Evolutionary conservation across 2,329 filamentous ascomycete species (phyloP), one percentile per base, ranked within the genome.

Genomic region (Colletotrichum eremochloae): DNA sequence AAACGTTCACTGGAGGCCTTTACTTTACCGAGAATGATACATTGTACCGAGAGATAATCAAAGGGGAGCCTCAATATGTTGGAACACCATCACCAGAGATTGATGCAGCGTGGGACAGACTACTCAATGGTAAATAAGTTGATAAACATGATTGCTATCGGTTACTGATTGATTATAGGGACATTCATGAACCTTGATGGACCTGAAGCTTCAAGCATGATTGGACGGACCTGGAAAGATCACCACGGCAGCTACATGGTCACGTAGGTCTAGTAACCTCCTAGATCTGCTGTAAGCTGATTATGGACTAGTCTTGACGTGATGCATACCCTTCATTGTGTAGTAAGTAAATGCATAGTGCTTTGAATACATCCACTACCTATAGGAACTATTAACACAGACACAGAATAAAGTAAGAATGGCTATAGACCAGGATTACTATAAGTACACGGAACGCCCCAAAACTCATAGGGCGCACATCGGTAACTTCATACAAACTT

Each of bases 391-490:
- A 40, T 40, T 40, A 40, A 40, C 38, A 9, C 38, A 11, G 24
- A 7, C n/a, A 5, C 12, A 58, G 56, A 58, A 58, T 14, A 58
- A 58, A 44, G 36, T 58, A 12, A 58, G 56, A 40, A 58, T 42
- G 56, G 56, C 56, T 15, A 15, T 58, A 24, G 56, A 58, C 36
- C 38, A n/a, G 18, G 56, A 58, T 42, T 58, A 58, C n/a, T 58
- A 58, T 15, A 20, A 29, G 9, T 36, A 58, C 20, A n/a, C 33
- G 9, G 56, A 58, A 42, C 40, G 56, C 56, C 56, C 38, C 0
- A 29, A 61, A 44, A 38, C 48, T 9, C 44, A 68, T n/a, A 52
- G 48, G 42, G 33, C 40, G 12, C 38, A 58, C 24, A 36, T 58
- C 14, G 56, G 56, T 58, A 58, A 44, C 12, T 15, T 3, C 14